A percentile compares a stretch with the other conserved stretches of the same genome.
Evolutionary conservation across 2,329 filamentous ascomycete genomes (phyloP).

Genomic region (Exophiala alcalophila): DNA sequence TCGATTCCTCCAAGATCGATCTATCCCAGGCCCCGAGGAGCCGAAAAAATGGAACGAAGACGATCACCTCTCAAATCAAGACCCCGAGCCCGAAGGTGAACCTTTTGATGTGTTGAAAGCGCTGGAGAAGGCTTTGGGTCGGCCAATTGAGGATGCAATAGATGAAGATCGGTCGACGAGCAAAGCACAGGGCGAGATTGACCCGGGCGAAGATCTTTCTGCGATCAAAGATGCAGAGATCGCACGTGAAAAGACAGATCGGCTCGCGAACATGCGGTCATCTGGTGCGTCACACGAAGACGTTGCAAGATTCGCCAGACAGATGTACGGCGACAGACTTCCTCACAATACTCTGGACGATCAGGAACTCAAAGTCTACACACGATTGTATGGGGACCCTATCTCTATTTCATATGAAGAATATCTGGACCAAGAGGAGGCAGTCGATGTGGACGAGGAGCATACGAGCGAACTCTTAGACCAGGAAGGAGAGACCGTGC

Average conservation of each 20-base stretch:
- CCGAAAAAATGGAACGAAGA: neutral
- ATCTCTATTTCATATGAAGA: slow-evolving; percentile 35
- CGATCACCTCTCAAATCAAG: neutral
- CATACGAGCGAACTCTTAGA: slow-evolving; percentile 38
- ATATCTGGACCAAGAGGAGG: slow-evolving; percentile 31
- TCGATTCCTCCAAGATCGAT: slow-evolving; percentile 1
- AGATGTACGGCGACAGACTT: slow-evolving; percentile 72
- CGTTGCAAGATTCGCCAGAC: slow-evolving; percentile 67
- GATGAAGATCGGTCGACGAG: slow-evolving; percentile 16
- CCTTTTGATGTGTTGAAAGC: slow-evolving; percentile 20
- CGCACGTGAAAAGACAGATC: slow-evolving; percentile 7
- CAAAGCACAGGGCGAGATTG: slow-evolving; percentile 1
- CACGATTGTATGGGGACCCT: slow-evolving; percentile 76
- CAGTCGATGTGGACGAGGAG: slow-evolving; percentile 35
- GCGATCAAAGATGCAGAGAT: neutral
- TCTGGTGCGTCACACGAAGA: slow-evolving; percentile 52
- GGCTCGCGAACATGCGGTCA: slow-evolving; percentile 16
- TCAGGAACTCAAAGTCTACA: slow-evolving; percentile 72
- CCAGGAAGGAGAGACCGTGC: slow-evolving; percentile 38
- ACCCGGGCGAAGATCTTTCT: neutral
- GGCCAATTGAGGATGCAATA: slow-evolving; percentile 24
- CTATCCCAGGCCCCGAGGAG: neutral
- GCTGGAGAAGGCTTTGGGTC: slow-evolving; percentile 22
- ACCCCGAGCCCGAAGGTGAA: slow-evolving; percentile 6
- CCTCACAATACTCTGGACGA: slow-evolving; percentile 67